phyloP scores from a whole-genome alignment of 306 rosid genomes.

The Alnus rubra region DNA sequence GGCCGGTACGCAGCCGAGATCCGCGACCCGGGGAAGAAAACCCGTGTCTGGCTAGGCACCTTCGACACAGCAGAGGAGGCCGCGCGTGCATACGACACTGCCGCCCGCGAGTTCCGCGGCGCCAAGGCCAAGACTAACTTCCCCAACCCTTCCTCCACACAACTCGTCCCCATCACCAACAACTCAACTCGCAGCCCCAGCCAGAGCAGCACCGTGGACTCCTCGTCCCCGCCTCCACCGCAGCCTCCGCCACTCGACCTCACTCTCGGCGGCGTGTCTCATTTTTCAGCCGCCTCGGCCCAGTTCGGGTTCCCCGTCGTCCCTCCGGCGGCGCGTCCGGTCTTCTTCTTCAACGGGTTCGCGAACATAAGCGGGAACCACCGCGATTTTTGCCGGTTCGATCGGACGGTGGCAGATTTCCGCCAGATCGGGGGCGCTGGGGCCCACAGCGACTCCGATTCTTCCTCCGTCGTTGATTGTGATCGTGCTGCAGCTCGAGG shows the following conservation, averaged over 20 bases:
- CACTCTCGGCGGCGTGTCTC: conserved; percentile 13
- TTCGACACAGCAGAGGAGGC: conserved; percentile 85
- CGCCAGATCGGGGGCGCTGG: conserved; percentile 19
- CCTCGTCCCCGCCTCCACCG: conserved; percentile 40
- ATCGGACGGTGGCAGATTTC: conserved; percentile 14
- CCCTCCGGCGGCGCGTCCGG: conserved; percentile 38
- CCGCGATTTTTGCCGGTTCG: conserved; percentile 46
- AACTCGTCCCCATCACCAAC: background rate
- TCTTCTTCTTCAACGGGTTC: conserved; percentile 56
- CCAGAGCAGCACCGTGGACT: conserved; percentile 67
- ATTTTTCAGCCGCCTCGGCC: conserved; percentile 11
- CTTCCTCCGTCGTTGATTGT: conserved; percentile 56
- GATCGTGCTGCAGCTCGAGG: conserved; percentile 29
- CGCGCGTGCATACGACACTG: conserved; percentile 79
- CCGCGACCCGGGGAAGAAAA: conserved; percentile 83
- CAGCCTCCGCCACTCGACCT: conserved; percentile 45
- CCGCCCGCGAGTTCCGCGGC: conserved; percentile 83
- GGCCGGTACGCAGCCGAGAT: conserved; percentile 96
- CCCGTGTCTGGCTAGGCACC: conserved; percentile 90
- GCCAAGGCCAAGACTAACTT: conserved; percentile 77
- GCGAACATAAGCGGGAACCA: conserved; percentile 18
- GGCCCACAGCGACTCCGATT: conserved; percentile 47
- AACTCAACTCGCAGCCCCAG: conserved; percentile 46
- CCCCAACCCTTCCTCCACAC: conserved; percentile 28
- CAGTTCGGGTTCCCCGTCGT: conserved; percentile 32